phyloP scores from a whole-genome alignment of 1,139 yeast species.

The Pichiaceae sp. region DNA sequence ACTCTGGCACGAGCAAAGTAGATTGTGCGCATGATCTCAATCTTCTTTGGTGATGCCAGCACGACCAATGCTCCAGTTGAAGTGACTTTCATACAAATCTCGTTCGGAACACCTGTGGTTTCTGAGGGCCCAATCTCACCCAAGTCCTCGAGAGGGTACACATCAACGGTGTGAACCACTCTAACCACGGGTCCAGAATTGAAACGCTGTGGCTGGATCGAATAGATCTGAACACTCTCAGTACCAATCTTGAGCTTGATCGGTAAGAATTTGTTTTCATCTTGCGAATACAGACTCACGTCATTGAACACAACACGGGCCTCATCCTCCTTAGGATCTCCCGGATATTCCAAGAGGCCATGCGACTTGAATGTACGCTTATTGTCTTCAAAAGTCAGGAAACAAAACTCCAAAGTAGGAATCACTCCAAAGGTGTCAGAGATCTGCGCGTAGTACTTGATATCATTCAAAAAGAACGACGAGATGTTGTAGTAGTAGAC shows the following conservation, averaged over 20 bases:
- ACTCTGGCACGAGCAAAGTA: slow-evolving; percentile 55
- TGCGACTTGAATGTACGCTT: slow-evolving; percentile 38
- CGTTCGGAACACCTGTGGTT: slow-evolving; percentile 41
- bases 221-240: slow-evolving; percentile 53
- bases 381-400: slow-evolving; percentile 30
- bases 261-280: slow-evolving; percentile 35
- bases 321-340: slow-evolving; percentile 34
- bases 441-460: slow-evolving; percentile 1
- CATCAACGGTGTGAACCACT: slow-evolving; percentile 42
- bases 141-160: slow-evolving; percentile 42
- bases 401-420: slow-evolving; percentile 13
- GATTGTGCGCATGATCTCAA: slow-evolving; percentile 61
- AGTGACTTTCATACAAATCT: slow-evolving; percentile 49
- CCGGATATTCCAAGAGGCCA: slow-evolving; percentile 36
- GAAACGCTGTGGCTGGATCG: slow-evolving; percentile 28
- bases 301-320: slow-evolving; percentile 54
- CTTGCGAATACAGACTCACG: slow-evolving; percentile 43
- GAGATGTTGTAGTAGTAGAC: slow-evolving; percentile 53
- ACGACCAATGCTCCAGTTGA: slow-evolving; percentile 37
- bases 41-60: slow-evolving; percentile 50
- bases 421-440: not conserved
- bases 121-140: slow-evolving; percentile 45
- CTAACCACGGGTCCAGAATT: slow-evolving; percentile 27
- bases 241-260: slow-evolving; percentile 65
- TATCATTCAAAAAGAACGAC: slow-evolving; percentile 23